phyloP scores from a whole-genome alignment of 1,284 basidiomycete species.

The Butyriboletus appendiculatus region DNA sequence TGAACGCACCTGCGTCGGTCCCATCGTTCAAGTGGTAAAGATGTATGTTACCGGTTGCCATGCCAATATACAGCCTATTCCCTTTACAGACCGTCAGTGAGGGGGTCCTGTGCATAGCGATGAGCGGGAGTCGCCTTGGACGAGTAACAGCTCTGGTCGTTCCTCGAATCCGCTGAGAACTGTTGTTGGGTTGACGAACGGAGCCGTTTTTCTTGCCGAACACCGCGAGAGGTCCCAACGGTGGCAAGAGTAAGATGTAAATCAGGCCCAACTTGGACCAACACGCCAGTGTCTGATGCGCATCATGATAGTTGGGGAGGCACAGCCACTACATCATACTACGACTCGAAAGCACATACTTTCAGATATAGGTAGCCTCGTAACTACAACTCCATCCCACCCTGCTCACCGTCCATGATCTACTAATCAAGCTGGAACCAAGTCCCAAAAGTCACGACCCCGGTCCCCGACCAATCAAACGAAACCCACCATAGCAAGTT shows the following conservation, averaged over 20 bases:
- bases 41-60: constrained; percentile 67
- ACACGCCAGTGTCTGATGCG: not conserved
- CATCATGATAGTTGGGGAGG: not conserved
- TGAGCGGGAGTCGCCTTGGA: constrained; percentile 35
- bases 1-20: constrained; percentile 38
- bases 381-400: no score
- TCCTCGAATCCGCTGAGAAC: constrained; percentile 50
- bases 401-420: no score
- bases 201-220: constrained; percentile 38
- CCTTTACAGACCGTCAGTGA: constrained; percentile 43
- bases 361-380: no score
- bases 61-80: constrained; percentile 77
- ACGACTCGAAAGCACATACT: no score
- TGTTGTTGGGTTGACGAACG: constrained; percentile 42
- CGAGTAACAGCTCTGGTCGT: constrained; percentile 44
- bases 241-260: not conserved
- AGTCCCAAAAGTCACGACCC: no score
- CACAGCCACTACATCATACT: constrained; percentile 9
- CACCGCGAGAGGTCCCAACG: not conserved
- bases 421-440: no score
- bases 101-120: not conserved
- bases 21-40: constrained; percentile 56
- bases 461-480: no score
- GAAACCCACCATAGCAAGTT: no score
- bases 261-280: no score